Evolutionary conservation across 2,329 filamentous ascomycete species (phyloP), one percentile per base, ranked within the genome.

Genomic region (Cladorrhinum sp.): DNA sequence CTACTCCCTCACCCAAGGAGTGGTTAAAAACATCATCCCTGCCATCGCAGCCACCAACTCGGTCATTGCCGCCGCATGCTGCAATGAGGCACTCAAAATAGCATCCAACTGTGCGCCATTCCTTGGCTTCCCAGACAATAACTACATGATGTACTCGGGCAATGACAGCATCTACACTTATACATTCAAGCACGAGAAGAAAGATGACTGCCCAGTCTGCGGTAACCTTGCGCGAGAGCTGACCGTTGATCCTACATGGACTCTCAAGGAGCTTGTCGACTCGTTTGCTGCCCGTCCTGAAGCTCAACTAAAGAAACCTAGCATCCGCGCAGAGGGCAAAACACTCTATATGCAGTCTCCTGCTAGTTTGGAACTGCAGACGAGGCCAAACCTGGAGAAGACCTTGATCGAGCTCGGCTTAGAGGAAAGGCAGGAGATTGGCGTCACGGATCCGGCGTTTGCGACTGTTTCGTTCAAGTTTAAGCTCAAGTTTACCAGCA

Each of bases 111-210:
- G 88, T 38, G 95, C 93, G 29, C 92, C 93, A 0, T 88, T 87
- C 65, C 81, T 99, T 16, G 90, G 89, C 12, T 81, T 85, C 64
- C 65, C 66, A 13, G 64, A 66, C 51, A 59, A 66, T 50, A 96
- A 96, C 74, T 99, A 99, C 78, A 98, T 98, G 93, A 96, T 97
- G 91, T 99, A 99, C 75, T 96, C 92, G 12, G 95, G 96, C 51
- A 93, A 98, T 70, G 93, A 96, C 70, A 85, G 90, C 66, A 89
- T 99, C 66, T 99, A 99, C 78, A 99, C 95, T 0, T 97, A 96
- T 75, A 99, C 95, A 0, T 99, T 98, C 74, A 88, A 92, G 70
- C 92, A 96, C 70, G 89, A 97, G 76, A 91, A 90, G 79, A 98
- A 97, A 75, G 84, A 89, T 16, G 95, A 98, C 75, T 99, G 95